phyloP scores from a whole-genome alignment of 345 rosid species.

The Acer negundo region DNA sequence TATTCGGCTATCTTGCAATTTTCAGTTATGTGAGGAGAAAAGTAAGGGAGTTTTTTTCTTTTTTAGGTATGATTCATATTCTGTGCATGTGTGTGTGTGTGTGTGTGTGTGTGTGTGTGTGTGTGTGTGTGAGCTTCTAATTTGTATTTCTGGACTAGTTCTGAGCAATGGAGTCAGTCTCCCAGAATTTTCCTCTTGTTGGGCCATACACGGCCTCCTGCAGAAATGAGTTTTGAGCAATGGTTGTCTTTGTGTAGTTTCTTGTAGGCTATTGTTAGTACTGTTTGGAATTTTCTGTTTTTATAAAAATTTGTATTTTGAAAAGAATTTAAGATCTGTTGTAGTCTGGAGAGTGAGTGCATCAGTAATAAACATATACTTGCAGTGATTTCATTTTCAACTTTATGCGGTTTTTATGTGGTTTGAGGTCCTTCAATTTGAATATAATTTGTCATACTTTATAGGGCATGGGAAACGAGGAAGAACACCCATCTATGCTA shows the following conservation, averaged over 20 bases:
- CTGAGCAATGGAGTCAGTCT: not conserved
- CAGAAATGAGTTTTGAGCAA: not conserved
- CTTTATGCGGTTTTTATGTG: too few relatives aligned
- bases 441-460: too few relatives aligned
- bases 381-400: too few relatives aligned
- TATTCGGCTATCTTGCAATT: too few relatives aligned
- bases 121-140: not conserved
- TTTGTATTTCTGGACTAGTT: not conserved
- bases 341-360: conserved; percentile 16
- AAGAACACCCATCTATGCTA: too few relatives aligned
- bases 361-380: not conserved
- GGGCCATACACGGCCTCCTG: not conserved
- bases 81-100: too few relatives aligned
- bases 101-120: too few relatives aligned
- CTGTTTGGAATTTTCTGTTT: not conserved
- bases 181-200: conserved; percentile 8
- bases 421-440: too few relatives aligned
- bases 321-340: not conserved
- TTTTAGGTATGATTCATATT: too few relatives aligned
- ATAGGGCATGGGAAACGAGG: too few relatives aligned
- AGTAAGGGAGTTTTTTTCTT: too few relatives aligned
- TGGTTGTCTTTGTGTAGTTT: not conserved
- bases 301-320: not conserved
- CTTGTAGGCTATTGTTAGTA: not conserved
- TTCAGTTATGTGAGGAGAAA: too few relatives aligned